Evolutionary conservation across 495 filamentous ascomycete species (phyloP), one percentile per base, ranked within the genome.

Genomic region (Pseudoneurospora amorphoporcata): DNA sequence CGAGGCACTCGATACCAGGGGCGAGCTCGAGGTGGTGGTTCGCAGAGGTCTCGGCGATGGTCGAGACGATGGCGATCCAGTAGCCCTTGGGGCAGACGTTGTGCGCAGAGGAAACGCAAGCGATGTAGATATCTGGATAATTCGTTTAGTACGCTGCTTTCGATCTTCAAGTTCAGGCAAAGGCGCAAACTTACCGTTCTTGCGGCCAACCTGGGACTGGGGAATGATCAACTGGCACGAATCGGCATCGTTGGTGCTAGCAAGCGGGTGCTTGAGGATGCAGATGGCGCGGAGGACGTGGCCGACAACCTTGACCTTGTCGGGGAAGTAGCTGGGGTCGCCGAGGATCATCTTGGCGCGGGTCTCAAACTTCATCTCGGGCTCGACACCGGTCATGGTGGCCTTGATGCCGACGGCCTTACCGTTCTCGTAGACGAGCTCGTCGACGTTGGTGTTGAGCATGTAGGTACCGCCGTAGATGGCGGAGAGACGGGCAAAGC

Each of bases 381-480:
- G 88, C 73, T 91, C 88, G 73, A 95, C 89, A 76, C 90, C 88
- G 78, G 91, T 92, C 92, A 98, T 98, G 76, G 95, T 98, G 40
- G 96, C 96, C 84, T 94, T 95, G 83, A 99, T 98, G 42, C 95
- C 95, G 17, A 89, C 87, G 8, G 94, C 94, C 86, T 96, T 96
- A 72, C 87, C 88, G 72, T 82, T 85, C 70, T 91, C 90, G 79
- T 95, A 97, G 35, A 92, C 78, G 69, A 99, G 84, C 84, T 98
- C 95, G 74, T 98, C 91, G 65, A 99, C 87, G 70, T 86, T 89
- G 72, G 95, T 97, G 86, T 98, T 98, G 76, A 99, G 90, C 92
- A 98, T 98, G 84, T 99, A 98, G 19, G 95, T 98, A 76, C 96
- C 96, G 75, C 96, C 96, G 80, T 98, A 97, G 83, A 98, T 97